A percentile compares a stretch with the other conserved stretches of the same genome.
phyloP scores from a whole-genome alignment of 1,284 basidiomycete genomes.

The Coniferiporia weirii region DNA sequence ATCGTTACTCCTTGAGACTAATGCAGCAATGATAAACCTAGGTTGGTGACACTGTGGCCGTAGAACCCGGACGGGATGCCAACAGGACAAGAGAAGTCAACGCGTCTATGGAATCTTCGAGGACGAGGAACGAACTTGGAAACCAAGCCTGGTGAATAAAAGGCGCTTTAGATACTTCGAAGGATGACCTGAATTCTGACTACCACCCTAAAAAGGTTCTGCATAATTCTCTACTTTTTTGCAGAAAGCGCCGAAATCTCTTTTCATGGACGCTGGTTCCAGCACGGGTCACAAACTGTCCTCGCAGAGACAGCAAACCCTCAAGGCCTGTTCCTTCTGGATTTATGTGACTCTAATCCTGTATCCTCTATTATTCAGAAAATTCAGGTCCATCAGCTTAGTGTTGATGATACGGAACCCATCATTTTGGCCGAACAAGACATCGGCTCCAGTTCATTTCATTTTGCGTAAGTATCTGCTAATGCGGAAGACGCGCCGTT shows the following conservation, averaged over 20 bases:
- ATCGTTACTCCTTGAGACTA: neutral
- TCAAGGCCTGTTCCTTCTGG: conserved; percentile 47
- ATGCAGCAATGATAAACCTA: conserved; percentile 26
- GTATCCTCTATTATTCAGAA: conserved; percentile 50
- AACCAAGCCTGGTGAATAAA: conserved; percentile 48
- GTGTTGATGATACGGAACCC: conserved; percentile 38
- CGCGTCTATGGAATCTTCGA: conserved; percentile 5
- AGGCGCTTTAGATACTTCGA: neutral
- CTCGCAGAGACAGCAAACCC: conserved; percentile 62
- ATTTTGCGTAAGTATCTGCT: conserved; percentile 2
- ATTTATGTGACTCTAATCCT: conserved; percentile 47
- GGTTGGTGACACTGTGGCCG: conserved; percentile 58
- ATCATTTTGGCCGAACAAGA: conserved; percentile 30
- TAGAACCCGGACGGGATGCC: conserved; percentile 25
- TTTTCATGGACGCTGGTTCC: conserved; percentile 63
- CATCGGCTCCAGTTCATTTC: conserved; percentile 10
- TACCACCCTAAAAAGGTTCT: conserved; percentile 50
- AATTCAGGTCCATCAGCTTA: conserved; percentile 43
- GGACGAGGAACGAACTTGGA: conserved; percentile 38
- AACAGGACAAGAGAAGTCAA: conserved; percentile 10
- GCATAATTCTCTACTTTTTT: conserved; percentile 54
- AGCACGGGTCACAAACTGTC: conserved; percentile 58
- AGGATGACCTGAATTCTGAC: conserved; percentile 3
- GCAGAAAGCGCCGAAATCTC: conserved; percentile 36
- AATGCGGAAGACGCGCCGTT: neutral